phyloP scores from a whole-genome alignment of 805 yeast species.

The Lachancea mirantina region DNA sequence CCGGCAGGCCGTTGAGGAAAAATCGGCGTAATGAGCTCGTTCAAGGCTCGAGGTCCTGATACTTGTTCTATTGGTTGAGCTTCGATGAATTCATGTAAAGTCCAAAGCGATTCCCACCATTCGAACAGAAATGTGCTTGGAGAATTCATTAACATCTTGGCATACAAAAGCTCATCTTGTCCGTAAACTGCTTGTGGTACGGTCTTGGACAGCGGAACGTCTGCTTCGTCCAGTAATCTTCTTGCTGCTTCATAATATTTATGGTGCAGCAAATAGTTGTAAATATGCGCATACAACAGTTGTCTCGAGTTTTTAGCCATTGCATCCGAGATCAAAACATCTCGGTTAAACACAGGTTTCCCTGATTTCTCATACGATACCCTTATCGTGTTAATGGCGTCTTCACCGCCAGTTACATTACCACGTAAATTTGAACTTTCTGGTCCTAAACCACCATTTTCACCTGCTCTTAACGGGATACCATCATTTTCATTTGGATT shows the following conservation, averaged over 20 bases:
- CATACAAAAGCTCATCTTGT: conserved; percentile 24
- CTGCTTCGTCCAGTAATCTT: conserved; percentile 39
- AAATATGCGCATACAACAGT: conserved; percentile 45
- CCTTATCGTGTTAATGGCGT: too few species aligned
- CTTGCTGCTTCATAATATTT: conserved; percentile 45
- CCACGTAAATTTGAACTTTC: too few species aligned
- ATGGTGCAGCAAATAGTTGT: conserved; percentile 42
- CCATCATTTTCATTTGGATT: too few species aligned
- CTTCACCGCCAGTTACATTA: too few species aligned
- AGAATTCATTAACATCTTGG: conserved; percentile 37
- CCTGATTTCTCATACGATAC: too few species aligned
- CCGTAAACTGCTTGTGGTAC: conserved; percentile 9
- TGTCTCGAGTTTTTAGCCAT: conserved; percentile 44
- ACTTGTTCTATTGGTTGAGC: conserved; percentile 26
- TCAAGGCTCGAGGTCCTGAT: conserved; percentile 10
- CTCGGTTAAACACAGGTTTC: conserved; percentile 5
- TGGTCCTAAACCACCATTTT: too few species aligned
- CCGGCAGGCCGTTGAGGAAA: conserved; percentile 13
- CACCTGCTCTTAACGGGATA: too few species aligned
- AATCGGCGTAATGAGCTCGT: conserved; percentile 16
- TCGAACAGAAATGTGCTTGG: conserved; percentile 44
- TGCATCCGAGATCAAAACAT: conserved; percentile 36
- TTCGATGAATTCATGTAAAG: conserved; percentile 40
- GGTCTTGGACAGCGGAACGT: conserved; percentile 32
- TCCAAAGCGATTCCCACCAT: conserved; percentile 52